These are phyloP conservation scores for Thalassiosira hispida DNA, from an alignment of 352 stramenopile genomes.

Conservation along the genomic window DNA sequence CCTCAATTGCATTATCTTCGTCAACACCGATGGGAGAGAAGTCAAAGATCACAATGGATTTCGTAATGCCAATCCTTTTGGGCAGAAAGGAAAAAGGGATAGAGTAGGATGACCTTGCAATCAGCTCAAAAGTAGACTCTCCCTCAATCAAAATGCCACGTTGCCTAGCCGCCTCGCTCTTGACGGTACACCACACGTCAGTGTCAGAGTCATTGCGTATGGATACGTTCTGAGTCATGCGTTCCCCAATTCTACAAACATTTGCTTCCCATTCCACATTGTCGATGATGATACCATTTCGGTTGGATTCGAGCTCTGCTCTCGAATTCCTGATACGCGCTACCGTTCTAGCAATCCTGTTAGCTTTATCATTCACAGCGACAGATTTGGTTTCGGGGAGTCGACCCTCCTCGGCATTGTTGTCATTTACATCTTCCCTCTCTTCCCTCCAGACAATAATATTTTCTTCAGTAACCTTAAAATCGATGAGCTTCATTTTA, in stretches of 20 bases:
- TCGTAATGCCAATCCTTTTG: conserved; percentile 26
- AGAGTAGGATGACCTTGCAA: background rate
- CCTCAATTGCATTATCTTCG: conserved; percentile 5
- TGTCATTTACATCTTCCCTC: background rate
- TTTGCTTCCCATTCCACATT: conserved; percentile 12
- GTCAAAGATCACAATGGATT: conserved; percentile 32
- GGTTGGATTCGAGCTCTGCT: conserved; percentile 31
- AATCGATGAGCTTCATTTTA: conserved; percentile 35
- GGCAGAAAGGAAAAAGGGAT: conserved; percentile 15
- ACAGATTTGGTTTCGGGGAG: background rate
- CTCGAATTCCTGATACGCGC: conserved; percentile 29
- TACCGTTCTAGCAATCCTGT: conserved; percentile 19
- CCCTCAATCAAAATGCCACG: conserved; percentile 21
- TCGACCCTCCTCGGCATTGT: background rate
- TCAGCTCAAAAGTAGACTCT: conserved; percentile 1
- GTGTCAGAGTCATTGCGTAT: conserved; percentile 33
- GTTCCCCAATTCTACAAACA: conserved; percentile 9
- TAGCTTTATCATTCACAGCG: background rate
- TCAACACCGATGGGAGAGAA: conserved; percentile 27
- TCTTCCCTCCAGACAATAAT: conserved; percentile 36
- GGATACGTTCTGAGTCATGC: background rate
- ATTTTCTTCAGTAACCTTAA: conserved; percentile 39
- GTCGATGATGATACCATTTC: conserved; percentile 32
- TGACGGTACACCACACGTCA: conserved; percentile 19
- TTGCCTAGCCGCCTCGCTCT: conserved; percentile 15